These are phyloP conservation scores for Rhizophagus clarus DNA, from an alignment of 192 early-diverging fungal genomes.

Conservation along the genomic window DNA sequence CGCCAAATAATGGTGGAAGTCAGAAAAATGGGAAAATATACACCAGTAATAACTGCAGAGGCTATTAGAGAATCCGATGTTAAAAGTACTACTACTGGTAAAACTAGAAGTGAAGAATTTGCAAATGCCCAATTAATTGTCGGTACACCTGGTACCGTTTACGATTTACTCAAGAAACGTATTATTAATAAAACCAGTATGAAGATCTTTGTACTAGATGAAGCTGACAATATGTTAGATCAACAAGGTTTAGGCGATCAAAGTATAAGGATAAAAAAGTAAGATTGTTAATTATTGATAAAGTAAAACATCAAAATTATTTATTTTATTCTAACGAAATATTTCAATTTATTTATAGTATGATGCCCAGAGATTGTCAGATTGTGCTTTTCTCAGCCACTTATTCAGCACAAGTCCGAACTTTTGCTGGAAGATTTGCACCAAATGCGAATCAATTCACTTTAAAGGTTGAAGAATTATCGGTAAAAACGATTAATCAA, in stretches of 20 bases:
- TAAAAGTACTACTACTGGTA: conserved; percentile 3
- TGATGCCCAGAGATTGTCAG: conserved; percentile 75
- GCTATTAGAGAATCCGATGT: conserved; percentile 74
- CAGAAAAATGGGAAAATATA: conserved; percentile 90
- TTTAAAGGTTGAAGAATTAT: conserved; percentile 85
- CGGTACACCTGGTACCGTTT: conserved; percentile 93
- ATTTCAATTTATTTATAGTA: conserved; percentile 38
- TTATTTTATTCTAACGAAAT: background rate
- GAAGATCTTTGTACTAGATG: conserved; percentile 91
- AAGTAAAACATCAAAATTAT: background rate
- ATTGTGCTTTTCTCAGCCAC: conserved; percentile 96
- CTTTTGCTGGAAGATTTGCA: conserved; percentile 81
- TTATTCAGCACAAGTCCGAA: conserved; percentile 76
- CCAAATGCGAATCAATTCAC: conserved; percentile 86
- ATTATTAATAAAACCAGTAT: conserved; percentile 62
- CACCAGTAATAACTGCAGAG: conserved; percentile 68
- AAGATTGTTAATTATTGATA: conserved; percentile 16
- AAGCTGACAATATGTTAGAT: conserved; percentile 99
- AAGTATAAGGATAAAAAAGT: conserved; percentile 82
- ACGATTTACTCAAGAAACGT: conserved; percentile 69
- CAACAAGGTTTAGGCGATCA: conserved; percentile 84
- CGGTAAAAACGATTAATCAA: conserved; percentile 93
- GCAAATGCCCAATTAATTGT: conserved; percentile 82
- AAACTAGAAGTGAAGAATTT: conserved; percentile 45
- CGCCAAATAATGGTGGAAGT: conserved; percentile 93